Conservation (phyloP, 1,284 basidiomycete genomes). For the Trichosporon sp. region DNA sequence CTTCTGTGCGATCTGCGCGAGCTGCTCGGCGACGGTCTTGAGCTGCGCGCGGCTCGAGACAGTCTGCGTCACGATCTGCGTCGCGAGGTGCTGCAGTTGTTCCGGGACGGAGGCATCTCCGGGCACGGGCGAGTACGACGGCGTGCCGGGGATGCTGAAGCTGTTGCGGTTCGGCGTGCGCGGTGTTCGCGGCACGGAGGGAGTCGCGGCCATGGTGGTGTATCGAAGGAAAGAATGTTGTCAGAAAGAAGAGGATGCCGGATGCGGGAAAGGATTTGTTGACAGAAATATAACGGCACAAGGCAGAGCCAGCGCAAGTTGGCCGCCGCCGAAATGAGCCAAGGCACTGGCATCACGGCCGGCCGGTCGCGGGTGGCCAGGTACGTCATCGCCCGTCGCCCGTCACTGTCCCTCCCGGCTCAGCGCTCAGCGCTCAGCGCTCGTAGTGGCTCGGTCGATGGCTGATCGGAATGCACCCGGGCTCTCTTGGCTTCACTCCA, state of each 20-base stretch:
- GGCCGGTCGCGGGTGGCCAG: not conserved
- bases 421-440: too few species aligned
- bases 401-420: not conserved
- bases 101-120: not conserved
- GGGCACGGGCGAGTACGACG: not conserved
- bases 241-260: slow-evolving; percentile 20
- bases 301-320: too few species aligned
- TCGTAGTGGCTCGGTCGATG: not conserved
- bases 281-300: not conserved
- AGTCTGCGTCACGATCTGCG: not conserved
- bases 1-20: not conserved
- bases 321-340: not conserved
- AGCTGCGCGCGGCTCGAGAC: slow-evolving; percentile 1
- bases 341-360: not conserved
- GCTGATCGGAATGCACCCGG: not conserved
- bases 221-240: not conserved
- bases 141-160: not conserved
- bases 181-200: not conserved
- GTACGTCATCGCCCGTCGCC: not conserved
- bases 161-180: not conserved
- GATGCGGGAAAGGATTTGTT: not conserved
- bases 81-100: not conserved
- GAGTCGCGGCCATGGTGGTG: not conserved
- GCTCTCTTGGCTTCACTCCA: not conserved
- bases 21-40: not conserved